Percentiles rank a stretch among this genome's conserved stretches.
Evolutionary conservation across 495 filamentous ascomycete genomes (phyloP).

Genomic region (Penicillium herquei): DNA sequence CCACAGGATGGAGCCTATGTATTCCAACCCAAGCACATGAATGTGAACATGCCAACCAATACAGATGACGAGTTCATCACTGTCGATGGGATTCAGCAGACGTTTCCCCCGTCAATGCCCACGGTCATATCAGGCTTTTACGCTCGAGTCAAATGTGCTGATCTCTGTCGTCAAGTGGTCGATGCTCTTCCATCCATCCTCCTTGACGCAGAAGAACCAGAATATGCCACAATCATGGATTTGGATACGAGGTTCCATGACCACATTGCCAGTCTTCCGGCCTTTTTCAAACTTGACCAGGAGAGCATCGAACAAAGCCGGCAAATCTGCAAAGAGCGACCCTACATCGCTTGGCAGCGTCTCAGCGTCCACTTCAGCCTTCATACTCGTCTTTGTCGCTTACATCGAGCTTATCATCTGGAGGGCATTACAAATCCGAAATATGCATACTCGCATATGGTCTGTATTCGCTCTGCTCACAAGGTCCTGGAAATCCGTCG

Average conservation of each 20-base stretch:
- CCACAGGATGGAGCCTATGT: conserved; percentile 27
- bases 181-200: conserved; percentile 24
- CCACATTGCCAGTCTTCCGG: conserved; percentile 17
- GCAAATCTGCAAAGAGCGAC: conserved; percentile 20
- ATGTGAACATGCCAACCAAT: conserved; percentile 28
- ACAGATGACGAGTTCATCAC: conserved; percentile 29
- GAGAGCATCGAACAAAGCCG: conserved; percentile 21
- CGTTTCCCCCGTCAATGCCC: conserved; percentile 14
- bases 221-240: conserved; percentile 24
- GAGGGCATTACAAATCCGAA: conserved; percentile 24
- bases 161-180: conserved; percentile 29
- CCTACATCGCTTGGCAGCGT: conserved; percentile 26
- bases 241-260: conserved; percentile 22
- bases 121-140: conserved; percentile 27
- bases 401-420: conserved; percentile 31
- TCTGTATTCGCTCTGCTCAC: conserved; percentile 27
- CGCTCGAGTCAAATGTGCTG: conserved; percentile 19
- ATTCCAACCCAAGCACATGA: conserved; percentile 33
- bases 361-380: conserved; percentile 22
- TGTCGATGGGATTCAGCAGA: conserved; percentile 3
- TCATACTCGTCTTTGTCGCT: conserved; percentile 26
- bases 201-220: conserved; percentile 17
- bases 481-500: conserved; percentile 26
- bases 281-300: conserved; percentile 21
- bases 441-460: conserved; percentile 28